Conservation (phyloP, 805 yeast species). For the Metschnikowia similis region DNA sequence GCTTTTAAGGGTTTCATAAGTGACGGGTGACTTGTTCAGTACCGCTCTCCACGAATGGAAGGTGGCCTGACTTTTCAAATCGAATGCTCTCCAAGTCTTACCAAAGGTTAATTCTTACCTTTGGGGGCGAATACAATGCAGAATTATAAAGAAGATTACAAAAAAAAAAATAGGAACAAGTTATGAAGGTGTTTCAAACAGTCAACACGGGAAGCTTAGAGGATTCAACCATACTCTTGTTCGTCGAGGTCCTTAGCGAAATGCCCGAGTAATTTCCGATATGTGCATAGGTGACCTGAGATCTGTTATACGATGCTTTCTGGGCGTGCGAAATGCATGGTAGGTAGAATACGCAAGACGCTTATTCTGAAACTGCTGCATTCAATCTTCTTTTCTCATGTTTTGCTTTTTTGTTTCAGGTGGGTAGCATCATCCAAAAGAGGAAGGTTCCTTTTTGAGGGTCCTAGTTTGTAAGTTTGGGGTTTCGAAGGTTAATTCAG, state of each 20-base stretch:
- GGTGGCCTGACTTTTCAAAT: neutral
- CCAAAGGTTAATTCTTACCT: neutral
- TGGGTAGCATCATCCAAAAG: neutral
- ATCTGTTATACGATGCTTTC: neutral
- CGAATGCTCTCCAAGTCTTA: neutral
- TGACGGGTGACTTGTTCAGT: neutral
- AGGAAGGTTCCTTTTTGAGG: neutral
- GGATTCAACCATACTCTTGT: neutral
- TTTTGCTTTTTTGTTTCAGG: neutral
- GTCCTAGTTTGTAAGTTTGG: neutral
- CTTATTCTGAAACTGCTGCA: neutral
- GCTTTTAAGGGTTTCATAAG: neutral
- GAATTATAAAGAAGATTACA: neutral
- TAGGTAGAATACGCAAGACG: neutral
- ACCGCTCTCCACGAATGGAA: neutral
- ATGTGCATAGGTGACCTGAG: neutral
- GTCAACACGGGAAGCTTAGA: neutral
- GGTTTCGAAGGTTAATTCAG: neutral
- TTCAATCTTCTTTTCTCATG: neutral
- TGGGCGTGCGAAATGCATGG: neutral
- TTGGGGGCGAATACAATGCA: neutral
- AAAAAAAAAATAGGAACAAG: neutral
- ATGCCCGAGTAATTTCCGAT: neutral
- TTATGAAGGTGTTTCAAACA: neutral
- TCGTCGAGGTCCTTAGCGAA: neutral